Percentiles rank a stretch among this genome's conserved stretches.
Evolutionary conservation across 768 basidiomycete genomes (phyloP).

Genomic region (Amyloporia xantha): DNA sequence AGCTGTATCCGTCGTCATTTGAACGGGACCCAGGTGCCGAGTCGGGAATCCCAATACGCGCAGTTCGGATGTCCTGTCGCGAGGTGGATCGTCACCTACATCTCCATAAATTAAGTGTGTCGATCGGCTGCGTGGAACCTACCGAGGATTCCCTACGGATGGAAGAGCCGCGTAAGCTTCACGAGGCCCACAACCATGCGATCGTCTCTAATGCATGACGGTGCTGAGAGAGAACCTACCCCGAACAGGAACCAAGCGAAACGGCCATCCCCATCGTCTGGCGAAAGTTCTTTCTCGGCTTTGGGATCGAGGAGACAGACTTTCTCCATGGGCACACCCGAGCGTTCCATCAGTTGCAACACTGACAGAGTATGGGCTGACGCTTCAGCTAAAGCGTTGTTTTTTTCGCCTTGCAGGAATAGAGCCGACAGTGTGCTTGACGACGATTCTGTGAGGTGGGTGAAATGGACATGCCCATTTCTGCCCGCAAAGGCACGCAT

Average conservation of each 20-base stretch:
- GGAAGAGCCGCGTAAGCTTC: neutral
- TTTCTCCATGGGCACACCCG: slow-evolving; percentile 39
- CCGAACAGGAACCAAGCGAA: slow-evolving; percentile 94
- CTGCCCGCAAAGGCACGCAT: slow-evolving; percentile 77
- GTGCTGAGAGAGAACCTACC: slow-evolving; percentile 45
- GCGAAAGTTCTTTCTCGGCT: slow-evolving; percentile 59
- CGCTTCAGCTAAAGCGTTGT: slow-evolving; percentile 20
- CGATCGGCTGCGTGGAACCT: slow-evolving; percentile 1
- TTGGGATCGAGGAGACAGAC: slow-evolving; percentile 95
- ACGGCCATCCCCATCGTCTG: slow-evolving; percentile 65
- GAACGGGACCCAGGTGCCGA: slow-evolving; percentile 77
- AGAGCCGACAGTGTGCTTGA: slow-evolving; percentile 40
- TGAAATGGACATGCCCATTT: slow-evolving; percentile 67
- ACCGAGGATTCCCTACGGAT: slow-evolving; percentile 55
- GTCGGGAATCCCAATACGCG: slow-evolving; percentile 81
- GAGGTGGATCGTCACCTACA: slow-evolving; percentile 94
- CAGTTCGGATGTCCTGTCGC: slow-evolving; percentile 87
- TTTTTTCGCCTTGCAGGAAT: slow-evolving; percentile 19
- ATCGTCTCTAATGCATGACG: no score
- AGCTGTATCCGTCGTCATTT: slow-evolving; percentile 99
- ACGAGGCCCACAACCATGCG: neutral
- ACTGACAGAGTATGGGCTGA: slow-evolving; percentile 50
- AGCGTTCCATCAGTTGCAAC: slow-evolving; percentile 47
- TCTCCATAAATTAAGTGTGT: neutral
- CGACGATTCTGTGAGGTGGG: slow-evolving; percentile 76